Conservation (phyloP, 164 flowering plant species). For the Magnolia sinica region DNA sequence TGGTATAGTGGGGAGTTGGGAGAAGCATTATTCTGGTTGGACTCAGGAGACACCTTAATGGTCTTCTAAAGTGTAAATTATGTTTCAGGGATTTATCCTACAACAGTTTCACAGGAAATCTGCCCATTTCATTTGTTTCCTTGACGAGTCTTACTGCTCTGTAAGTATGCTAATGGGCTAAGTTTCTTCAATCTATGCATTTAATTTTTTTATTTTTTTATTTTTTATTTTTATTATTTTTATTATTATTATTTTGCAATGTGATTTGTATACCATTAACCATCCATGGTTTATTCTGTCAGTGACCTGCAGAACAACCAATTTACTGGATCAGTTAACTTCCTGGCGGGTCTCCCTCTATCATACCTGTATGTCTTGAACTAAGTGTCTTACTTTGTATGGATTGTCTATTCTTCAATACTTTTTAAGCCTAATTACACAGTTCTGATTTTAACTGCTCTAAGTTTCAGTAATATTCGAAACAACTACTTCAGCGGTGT, state of each 20-base stretch:
- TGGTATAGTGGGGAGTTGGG: not conserved
- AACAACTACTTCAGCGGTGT: too few species aligned
- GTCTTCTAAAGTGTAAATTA: not conserved
- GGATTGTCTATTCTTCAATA: not conserved
- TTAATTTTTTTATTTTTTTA: too few species aligned
- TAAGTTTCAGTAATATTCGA: constrained; percentile 62
- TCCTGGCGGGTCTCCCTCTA: constrained; percentile 60
- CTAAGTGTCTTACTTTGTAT: not conserved
- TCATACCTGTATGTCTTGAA: constrained; percentile 51
- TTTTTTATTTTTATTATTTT: too few species aligned
- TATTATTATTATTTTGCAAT: not conserved
- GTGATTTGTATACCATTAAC: not conserved
- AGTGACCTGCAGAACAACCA: constrained; percentile 71
- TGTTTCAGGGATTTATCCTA: constrained; percentile 70
- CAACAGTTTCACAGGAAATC: constrained; percentile 69
- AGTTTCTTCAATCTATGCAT: not conserved
- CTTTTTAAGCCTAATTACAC: not conserved
- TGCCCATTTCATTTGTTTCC: constrained; percentile 64
- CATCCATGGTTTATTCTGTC: constrained; percentile 10
- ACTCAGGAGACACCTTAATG: not conserved
- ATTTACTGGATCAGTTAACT: constrained; percentile 74
- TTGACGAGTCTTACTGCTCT: constrained; percentile 54
- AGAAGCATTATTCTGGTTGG: too few species aligned
- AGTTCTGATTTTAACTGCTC: constrained; percentile 9
- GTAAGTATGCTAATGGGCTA: constrained; percentile 28